Base-by-base conservation (phyloP, 352 stramenopile genomes). In the Phytophthora foliorum region DNA sequence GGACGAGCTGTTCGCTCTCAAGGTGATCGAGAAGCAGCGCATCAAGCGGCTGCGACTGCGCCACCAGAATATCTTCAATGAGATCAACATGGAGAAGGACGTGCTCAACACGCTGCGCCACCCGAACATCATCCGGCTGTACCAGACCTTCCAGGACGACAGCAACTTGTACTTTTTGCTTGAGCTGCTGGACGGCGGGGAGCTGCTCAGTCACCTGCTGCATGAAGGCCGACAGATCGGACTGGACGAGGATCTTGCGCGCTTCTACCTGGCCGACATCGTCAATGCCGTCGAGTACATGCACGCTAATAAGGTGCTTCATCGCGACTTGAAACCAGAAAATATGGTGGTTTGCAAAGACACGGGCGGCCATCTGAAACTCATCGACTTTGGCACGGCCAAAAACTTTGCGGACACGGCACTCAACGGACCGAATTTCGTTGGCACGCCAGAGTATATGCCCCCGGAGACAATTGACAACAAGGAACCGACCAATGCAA, bases 41-140 rank as follows among this genome's bases (percentile, higher is more conserved):
- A 86, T 97, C 38, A 94, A 94, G 61, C 82, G 90, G 4, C 74
- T 97, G 52, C 88, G 88, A 64, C 74, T 94, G 39, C 93, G 98
- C 61, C 97, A 99, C 80, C 92, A 93, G 39, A 99, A 99, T 74
- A 97, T 99, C 11, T 97, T 97, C 75, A 99, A 99, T 78, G 97
- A 99, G 81, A 98, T 99, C 69, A 84, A 96, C 49, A 99, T 99
- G 97, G 97, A 99, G 82, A 96, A 98, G 73, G 80, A 97, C 21
- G 93, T 98, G 64, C 89, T 98, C 27, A 97, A 95, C 68, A 79
- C 73, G 52, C 78, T 97, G 53, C 77, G 75, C 46, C 95, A 99
- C 67, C 86, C 94, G 10, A 97, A 97, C 72, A 93, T 99, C 70
- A 90, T 99, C 39, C 76, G 85, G 13, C 84, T 98, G 48, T 99